Evolutionary conservation across 768 basidiomycete genomes (phyloP), one percentile per base, ranked within the genome.

Genomic region (Mycena kentingensis): DNA sequence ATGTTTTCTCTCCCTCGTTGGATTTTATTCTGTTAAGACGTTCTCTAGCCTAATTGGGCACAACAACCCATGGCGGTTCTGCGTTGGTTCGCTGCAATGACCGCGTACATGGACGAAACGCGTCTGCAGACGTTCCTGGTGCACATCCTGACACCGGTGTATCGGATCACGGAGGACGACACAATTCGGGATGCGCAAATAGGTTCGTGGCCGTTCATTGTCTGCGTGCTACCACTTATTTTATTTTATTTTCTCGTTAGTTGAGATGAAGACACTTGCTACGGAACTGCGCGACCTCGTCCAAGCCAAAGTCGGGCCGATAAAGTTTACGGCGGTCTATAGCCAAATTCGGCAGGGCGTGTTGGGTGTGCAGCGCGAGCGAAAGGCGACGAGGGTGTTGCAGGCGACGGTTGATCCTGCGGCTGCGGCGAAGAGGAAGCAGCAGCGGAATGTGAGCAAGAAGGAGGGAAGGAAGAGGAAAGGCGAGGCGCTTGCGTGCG

Each of bases 61-160:
- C 81, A 88, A 25, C 89, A 93, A 52, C 89, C 93, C 0, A 69
- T 87, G 1, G 82, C 92, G 0, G 81, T 88, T 35, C 67, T 99
- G 38, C 86, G 90, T 15, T 97, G 93, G 88, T 97, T 98, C 61
- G 97, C 94, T 0, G 95, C 93, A 0, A 93, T 97, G 84, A 71
- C 83, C 2, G 83, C 87, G 2, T 70, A 81, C 62, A 83, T 98
- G 77, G 81, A 86, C 0, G 65, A 75, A 0, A 54, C 64, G 0
- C 70, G 74, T 16, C 73, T 92, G 0, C 83, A 89, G 58, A 73
- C 70, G 22, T 96, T 88, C 72, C 74, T 96, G 26, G 78, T 85
- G 2, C 93, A 97, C 63, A 87, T 98, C 24, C 72, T 98, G 8
- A 84, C 85, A 3, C 96, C 97, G 0, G 71, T 94, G 0, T 90